Percentiles rank a stretch among this genome's conserved stretches.
These are phyloP conservation scores for Botrytis elliptica DNA, from an alignment of 2,329 filamentous ascomycete species.

Conservation along the genomic window DNA sequence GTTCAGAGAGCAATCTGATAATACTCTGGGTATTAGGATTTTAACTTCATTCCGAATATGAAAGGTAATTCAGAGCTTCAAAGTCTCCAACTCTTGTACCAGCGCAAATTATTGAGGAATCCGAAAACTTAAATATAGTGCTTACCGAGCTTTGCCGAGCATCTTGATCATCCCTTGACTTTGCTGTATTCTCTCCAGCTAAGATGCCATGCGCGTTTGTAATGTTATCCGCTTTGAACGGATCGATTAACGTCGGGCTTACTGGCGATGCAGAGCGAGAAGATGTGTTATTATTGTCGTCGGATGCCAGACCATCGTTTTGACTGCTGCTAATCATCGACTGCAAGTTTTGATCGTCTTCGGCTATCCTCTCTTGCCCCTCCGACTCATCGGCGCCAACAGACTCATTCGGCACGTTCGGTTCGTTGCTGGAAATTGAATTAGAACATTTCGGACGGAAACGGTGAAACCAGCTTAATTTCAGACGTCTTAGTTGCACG, in stretches of 20 bases:
- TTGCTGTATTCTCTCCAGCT: not conserved
- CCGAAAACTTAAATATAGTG: not conserved
- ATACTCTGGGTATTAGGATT: not conserved
- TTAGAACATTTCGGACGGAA: not conserved
- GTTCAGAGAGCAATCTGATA: not conserved
- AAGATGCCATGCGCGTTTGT: not conserved
- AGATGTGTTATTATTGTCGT: not conserved
- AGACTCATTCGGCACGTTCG: not conserved
- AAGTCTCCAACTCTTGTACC: not conserved
- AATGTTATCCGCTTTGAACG: not conserved
- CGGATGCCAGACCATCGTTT: too few species aligned
- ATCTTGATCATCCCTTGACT: accelerated
- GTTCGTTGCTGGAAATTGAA: not conserved
- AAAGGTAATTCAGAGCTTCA: not conserved
- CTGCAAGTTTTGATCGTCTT: not conserved
- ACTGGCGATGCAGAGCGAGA: not conserved
- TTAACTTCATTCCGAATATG: not conserved
- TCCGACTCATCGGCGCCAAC: not conserved
- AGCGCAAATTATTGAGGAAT: not conserved
- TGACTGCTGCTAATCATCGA: not conserved
- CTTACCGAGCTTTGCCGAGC: not conserved
- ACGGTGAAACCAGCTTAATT: not conserved
- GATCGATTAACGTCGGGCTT: not conserved
- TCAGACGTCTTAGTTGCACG: not conserved
- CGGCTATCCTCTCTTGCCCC: too few species aligned